Conservation (phyloP, 345 rosid species). For the Linum usitatissimum region DNA sequence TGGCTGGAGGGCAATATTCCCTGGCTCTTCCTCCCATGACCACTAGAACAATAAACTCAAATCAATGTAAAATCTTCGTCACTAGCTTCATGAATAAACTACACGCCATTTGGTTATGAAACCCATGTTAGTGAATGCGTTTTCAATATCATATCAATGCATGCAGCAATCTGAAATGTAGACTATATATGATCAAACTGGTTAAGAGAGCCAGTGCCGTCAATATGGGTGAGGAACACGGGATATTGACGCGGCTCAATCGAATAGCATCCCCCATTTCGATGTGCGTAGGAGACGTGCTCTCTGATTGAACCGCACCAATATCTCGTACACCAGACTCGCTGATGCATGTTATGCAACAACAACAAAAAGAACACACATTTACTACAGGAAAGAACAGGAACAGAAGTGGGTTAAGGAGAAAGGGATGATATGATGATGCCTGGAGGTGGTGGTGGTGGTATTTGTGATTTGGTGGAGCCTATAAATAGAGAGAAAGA, state of each 20-base stretch:
- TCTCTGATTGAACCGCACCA: constrained; percentile 85
- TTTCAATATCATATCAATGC: no score
- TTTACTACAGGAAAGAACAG: background rate
- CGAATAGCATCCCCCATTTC: constrained; percentile 40
- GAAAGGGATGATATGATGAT: background rate
- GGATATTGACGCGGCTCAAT: constrained; percentile 99
- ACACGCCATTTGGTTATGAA: background rate
- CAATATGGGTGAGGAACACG: constrained; percentile 13
- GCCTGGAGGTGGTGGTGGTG: background rate
- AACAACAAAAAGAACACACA: background rate
- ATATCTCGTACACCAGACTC: constrained; percentile 39
- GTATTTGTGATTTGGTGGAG: background rate
- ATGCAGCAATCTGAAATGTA: no score
- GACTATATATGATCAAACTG: no score
- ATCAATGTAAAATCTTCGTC: background rate
- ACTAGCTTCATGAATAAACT: constrained; percentile 13
- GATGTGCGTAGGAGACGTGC: constrained; percentile 17
- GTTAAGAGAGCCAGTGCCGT: background rate
- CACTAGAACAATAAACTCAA: background rate
- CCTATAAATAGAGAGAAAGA: constrained; percentile 9
- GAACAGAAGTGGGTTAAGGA: background rate
- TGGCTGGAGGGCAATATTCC: background rate
- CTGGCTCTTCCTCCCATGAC: background rate
- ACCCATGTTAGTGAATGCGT: background rate
- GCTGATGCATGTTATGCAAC: background rate